Conservation (phyloP, 2,329 filamentous ascomycete species). For the Leptographium flavum region DNA sequence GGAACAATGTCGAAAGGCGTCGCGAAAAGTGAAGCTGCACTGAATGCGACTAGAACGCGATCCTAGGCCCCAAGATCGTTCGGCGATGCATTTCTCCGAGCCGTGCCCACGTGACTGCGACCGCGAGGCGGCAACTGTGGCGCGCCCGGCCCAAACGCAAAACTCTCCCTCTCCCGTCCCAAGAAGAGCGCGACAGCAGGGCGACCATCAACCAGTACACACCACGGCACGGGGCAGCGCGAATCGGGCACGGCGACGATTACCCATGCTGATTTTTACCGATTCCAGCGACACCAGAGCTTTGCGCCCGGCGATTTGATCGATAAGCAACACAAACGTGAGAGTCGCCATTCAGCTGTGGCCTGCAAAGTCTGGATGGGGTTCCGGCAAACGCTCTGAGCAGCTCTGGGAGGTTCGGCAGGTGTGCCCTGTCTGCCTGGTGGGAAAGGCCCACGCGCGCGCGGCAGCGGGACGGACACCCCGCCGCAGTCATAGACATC, state of each 20-base stretch:
- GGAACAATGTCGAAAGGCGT: background rate
- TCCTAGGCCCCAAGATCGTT: too few species aligned
- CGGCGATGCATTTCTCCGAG: background rate
- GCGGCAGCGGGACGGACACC: too few species aligned
- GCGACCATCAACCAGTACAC: background rate
- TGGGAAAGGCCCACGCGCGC: slow-evolving; percentile 2
- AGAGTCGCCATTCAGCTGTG: too few species aligned
- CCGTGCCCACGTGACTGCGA: background rate
- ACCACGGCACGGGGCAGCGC: background rate
- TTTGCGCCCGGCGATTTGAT: background rate
- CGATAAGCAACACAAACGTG: background rate
- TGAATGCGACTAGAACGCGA: background rate
- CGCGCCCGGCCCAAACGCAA: background rate
- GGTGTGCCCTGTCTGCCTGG: slow-evolving; percentile 32
- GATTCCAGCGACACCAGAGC: background rate
- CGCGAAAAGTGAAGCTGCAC: background rate
- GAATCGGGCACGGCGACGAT: background rate
- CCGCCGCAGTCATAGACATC: too few species aligned
- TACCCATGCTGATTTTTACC: background rate
- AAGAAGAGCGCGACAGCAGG: background rate
- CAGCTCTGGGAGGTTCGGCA: slow-evolving; percentile 25
- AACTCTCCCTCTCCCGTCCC: background rate
- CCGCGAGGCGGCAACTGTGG: background rate
- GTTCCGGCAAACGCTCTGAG: background rate
- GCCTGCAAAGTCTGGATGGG: slow-evolving; percentile 8